Evolutionary conservation across 2,329 filamentous ascomycete genomes (phyloP).

Genomic region (Talaromyces sp.): DNA sequence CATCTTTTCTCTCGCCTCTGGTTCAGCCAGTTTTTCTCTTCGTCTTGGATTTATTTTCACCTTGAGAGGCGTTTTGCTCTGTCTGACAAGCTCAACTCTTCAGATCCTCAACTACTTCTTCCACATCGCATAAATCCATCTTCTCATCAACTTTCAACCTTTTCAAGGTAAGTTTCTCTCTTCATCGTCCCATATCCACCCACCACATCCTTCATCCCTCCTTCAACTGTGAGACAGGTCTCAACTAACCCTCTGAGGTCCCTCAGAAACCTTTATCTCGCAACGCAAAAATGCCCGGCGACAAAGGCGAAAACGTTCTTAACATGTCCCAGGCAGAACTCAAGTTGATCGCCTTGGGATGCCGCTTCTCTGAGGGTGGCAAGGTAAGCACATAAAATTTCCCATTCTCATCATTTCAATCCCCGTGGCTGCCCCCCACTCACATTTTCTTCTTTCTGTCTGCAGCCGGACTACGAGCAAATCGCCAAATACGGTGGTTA

Average conservation of each 20-base stretch:
- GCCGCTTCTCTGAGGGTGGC: conserved; percentile 9
- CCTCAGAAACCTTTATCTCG: background rate
- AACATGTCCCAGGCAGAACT: conserved; percentile 15
- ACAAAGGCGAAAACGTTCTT: conserved; percentile 6
- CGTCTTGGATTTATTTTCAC: background rate
- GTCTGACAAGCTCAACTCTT: background rate
- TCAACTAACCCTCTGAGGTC: background rate
- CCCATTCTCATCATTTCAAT: background rate
- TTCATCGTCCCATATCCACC: background rate
- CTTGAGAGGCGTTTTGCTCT: background rate
- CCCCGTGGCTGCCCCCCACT: background rate
- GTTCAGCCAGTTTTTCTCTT: background rate
- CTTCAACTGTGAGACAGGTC: background rate
- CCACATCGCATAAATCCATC: background rate
- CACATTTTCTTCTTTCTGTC: background rate
- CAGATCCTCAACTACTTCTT: background rate
- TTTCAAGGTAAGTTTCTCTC: background rate
- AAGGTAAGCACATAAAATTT: conserved; percentile 14
- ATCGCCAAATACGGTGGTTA: conserved; percentile 38
- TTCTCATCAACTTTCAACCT: background rate
- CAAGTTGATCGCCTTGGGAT: conserved; percentile 20
- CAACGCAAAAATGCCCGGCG: background rate
- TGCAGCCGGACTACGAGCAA: conserved; percentile 41
- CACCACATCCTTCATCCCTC: background rate
- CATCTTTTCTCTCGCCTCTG: background rate